Evolutionary conservation across 2,329 filamentous ascomycete genomes (phyloP).

Genomic region (Cladobotryum protrusum): DNA sequence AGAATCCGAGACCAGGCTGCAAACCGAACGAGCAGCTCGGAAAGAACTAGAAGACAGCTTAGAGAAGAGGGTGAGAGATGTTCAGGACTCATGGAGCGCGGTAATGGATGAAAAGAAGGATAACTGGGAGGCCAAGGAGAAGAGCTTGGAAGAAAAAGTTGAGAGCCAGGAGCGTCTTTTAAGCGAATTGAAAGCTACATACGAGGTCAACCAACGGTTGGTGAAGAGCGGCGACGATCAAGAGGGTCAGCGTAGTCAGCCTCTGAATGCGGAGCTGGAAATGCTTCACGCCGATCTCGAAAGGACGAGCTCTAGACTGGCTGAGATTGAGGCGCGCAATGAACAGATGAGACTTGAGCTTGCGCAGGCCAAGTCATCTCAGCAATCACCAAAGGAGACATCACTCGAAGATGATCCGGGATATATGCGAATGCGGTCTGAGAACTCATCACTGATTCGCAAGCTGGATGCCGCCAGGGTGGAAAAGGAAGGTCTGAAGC

Average conservation of each 20-base stretch:
- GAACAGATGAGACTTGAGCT: conserved; percentile 88
- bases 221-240: conserved; percentile 63
- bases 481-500: conserved; percentile 75
- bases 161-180: conserved; percentile 89
- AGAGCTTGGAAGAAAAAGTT: conserved; percentile 82
- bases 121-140: conserved; percentile 95
- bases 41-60: conserved; percentile 71
- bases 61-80: conserved; percentile 77
- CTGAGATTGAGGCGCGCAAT: conserved; percentile 88
- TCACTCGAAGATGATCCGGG: conserved; percentile 81
- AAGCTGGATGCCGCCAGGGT: conserved; percentile 79
- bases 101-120: conserved; percentile 89
- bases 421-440: conserved; percentile 81
- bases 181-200: conserved; percentile 93
- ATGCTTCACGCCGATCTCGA: conserved; percentile 90
- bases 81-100: conserved; percentile 83
- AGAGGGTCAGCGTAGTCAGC: conserved; percentile 53
- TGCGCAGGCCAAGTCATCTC: conserved; percentile 71
- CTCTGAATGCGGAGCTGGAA: conserved; percentile 84
- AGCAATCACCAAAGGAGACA: conserved; percentile 53
- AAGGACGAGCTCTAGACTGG: conserved; percentile 76
- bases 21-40: conserved; percentile 66
- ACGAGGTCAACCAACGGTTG: conserved; percentile 89
- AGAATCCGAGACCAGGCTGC: conserved; percentile 71
- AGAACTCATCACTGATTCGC: conserved; percentile 86